A percentile compares a stretch with the other conserved stretches of the same genome.
Conservation (phyloP, 805 yeast species). For the Phaffomyces thermotolerans region DNA sequence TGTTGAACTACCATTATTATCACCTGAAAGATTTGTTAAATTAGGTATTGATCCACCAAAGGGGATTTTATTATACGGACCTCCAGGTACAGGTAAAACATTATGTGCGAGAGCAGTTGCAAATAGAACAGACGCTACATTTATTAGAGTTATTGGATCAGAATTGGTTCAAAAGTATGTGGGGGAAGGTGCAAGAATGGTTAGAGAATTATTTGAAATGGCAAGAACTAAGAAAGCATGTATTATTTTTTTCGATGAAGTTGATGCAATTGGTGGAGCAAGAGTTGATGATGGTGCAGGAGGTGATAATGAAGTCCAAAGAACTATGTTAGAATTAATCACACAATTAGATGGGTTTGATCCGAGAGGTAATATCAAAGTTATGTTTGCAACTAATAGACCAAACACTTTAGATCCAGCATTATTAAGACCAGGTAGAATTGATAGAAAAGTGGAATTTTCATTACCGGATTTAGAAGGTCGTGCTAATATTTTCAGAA, state of each 20-base stretch:
- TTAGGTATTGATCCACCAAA: conserved; percentile 98
- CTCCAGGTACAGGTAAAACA: conserved; percentile 99
- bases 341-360: conserved; percentile 98
- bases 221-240: conserved; percentile 98
- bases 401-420: conserved; percentile 99
- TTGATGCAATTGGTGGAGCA: conserved; percentile 99
- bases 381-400: conserved; percentile 98
- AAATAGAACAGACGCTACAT: conserved; percentile 97
- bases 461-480: conserved; percentile 96
- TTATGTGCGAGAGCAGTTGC: conserved; percentile 99
- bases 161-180: conserved; percentile 97
- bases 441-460: conserved; percentile 97
- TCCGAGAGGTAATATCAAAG: conserved; percentile 97
- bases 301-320: conserved; percentile 97
- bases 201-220: conserved; percentile 96
- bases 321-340: conserved; percentile 97
- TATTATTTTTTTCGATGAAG: conserved; percentile 95
- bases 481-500: conserved; percentile 93
- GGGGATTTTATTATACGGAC: conserved; percentile 93
- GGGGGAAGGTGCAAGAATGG: conserved; percentile 99
- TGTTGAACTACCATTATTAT: conserved; percentile 85
- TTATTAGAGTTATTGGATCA: conserved; percentile 96
- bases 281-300: conserved; percentile 99
- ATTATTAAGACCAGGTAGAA: conserved; percentile 94
- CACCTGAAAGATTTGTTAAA: conserved; percentile 95